Evolutionary conservation across 495 filamentous ascomycete genomes (phyloP), one percentile per base, ranked within the genome.

Genomic region (Friedmanniomyces simplex): DNA sequence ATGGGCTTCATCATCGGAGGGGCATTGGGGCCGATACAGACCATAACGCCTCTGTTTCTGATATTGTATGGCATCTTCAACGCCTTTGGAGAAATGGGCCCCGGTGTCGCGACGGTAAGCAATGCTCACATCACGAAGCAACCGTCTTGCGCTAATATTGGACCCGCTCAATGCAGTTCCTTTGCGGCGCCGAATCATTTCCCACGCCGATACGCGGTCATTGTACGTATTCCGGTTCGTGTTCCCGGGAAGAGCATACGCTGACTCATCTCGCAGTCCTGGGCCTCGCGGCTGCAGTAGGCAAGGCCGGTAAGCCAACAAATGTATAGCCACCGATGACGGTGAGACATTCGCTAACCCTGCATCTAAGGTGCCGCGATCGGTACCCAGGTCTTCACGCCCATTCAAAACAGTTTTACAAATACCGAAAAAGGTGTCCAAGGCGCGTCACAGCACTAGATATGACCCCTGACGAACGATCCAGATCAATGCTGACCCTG

Each of bases 21-120:
- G 14, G 72, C 74, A 1, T 45, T 77, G 5, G 54, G 57, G 0
- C 68, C 67, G 4, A 74, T 79, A 34, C 73, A 77, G 54, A 68
- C 42, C 0, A 52, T 75, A 8, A 74, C 77, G 37, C 71, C 76
- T 0, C 68, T 79, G 6, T 79, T 81, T 49, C 65, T 81, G 0
- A 69, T 79, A 8, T 68, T 79, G 48, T 79, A 79, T 57, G 76
- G 75, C 7, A 71, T 79, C 42, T 78, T 79, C 62, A 67, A 73
- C 30, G 67, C 71, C 0, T 65, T 77, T 0, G 72, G 74, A 2
- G 73, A 76, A 50, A 73, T 77, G 68, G 76, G 77, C 0, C 77
- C 77, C 1, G 77, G 74, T 0, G 74, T 73, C 14, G 67, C 72
- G 1, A 76, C 69, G 18, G 39, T 43, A 43, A 43, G 18, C 28